These are phyloP conservation scores for Suillus subluteus DNA, from an alignment of 768 basidiomycete genomes.

Conservation along the genomic window DNA sequence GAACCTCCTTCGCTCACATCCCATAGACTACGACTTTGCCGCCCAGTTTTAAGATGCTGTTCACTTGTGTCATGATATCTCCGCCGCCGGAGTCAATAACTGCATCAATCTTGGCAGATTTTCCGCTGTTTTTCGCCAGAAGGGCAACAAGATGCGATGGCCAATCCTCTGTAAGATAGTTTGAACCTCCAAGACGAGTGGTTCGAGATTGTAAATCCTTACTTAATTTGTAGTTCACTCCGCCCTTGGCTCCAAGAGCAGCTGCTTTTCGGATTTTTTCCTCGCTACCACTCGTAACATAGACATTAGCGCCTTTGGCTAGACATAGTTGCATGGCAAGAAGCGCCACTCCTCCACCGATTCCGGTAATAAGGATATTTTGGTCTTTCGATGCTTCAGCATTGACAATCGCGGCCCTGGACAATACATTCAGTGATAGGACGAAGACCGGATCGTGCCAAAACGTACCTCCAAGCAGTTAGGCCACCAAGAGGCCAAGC, in stretches of 20 bases:
- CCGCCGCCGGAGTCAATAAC: slow-evolving; percentile 76
- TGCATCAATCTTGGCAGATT: slow-evolving; percentile 47
- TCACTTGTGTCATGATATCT: slow-evolving; percentile 56
- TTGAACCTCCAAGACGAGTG: not conserved
- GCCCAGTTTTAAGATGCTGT: slow-evolving; percentile 56
- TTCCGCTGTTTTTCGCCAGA: slow-evolving; percentile 39
- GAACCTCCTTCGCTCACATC: slow-evolving; percentile 47
- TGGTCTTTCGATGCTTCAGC: slow-evolving; percentile 64
- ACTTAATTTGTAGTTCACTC: slow-evolving; percentile 74
- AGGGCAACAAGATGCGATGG: slow-evolving; percentile 47
- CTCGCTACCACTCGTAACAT: slow-evolving; percentile 72
- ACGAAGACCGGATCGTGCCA: not conserved
- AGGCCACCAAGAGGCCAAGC: slow-evolving; percentile 80
- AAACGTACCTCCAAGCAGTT: slow-evolving; percentile 80
- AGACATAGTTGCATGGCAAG: slow-evolving; percentile 74
- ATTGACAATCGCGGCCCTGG: slow-evolving; percentile 68
- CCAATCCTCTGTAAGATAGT: slow-evolving; percentile 49
- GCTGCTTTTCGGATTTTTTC: slow-evolving; percentile 73
- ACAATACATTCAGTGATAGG: slow-evolving; percentile 1
- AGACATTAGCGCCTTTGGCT: slow-evolving; percentile 78
- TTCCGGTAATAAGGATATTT: slow-evolving; percentile 79
- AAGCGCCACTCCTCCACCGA: slow-evolving; percentile 85
- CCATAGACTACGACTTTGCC: slow-evolving; percentile 68
- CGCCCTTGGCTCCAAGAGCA: slow-evolving; percentile 74
- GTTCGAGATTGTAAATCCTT: slow-evolving; percentile 21